These are phyloP conservation scores for Lupinus albus DNA, from an alignment of 306 rosid species.

Conservation along the genomic window DNA sequence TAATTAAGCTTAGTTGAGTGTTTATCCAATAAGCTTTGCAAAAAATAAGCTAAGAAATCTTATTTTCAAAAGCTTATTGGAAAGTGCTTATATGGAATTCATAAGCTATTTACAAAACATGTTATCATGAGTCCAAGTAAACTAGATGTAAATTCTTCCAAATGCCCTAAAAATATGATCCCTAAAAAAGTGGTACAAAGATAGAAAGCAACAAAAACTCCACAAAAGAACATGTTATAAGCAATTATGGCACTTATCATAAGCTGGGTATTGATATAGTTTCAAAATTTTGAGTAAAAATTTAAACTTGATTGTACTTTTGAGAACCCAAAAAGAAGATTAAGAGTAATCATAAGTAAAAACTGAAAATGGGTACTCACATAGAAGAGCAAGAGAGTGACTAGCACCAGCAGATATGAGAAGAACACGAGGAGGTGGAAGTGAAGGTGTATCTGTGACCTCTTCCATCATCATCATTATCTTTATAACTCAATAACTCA, in stretches of 20 bases:
- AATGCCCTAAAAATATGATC: background rate
- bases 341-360: background rate
- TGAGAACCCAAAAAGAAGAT: slow-evolving; percentile 3
- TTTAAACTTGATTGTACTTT: background rate
- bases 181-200: background rate
- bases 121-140: no score
- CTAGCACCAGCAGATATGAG: slow-evolving; percentile 93
- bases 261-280: background rate
- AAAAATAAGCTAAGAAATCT: no score
- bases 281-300: background rate
- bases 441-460: slow-evolving; percentile 35
- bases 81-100: no score
- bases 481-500: background rate
- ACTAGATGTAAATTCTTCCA: no score
- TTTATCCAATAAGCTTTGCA: no score
- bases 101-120: no score
- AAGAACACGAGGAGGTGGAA: slow-evolving; percentile 69
- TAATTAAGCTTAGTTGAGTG: no score
- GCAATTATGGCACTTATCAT: background rate
- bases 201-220: background rate
- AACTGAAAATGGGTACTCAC: slow-evolving; percentile 43
- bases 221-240: slow-evolving; percentile 12
- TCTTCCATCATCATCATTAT: slow-evolving; percentile 42
- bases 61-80: no score
- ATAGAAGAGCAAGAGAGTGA: slow-evolving; percentile 88